phyloP scores from a whole-genome alignment of 2,329 filamentous ascomycete genomes.

The Ceratocystis ficicola region DNA sequence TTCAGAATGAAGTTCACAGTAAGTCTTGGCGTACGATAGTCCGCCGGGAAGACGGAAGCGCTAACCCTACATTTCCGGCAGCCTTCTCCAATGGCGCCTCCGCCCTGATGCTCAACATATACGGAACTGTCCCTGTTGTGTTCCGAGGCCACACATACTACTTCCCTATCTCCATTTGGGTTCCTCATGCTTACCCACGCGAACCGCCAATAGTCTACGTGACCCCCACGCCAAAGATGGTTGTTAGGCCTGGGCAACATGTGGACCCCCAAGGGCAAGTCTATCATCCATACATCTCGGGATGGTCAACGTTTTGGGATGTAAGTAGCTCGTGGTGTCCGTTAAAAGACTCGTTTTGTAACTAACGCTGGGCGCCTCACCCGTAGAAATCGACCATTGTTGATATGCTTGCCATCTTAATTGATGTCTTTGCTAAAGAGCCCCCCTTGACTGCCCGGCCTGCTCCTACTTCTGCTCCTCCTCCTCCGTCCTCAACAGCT shows the following conservation, averaged over 20 bases:
- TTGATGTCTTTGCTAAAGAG: slow-evolving; percentile 85
- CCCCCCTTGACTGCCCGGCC: slow-evolving; percentile 65
- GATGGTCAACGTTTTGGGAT: slow-evolving; percentile 84
- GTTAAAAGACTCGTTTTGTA: neutral
- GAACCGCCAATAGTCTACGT: slow-evolving; percentile 83
- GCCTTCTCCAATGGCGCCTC: slow-evolving; percentile 82
- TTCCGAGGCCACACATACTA: slow-evolving; percentile 84
- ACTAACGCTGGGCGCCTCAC: slow-evolving; percentile 23
- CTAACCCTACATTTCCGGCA: slow-evolving; percentile 32
- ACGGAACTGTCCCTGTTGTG: slow-evolving; percentile 77
- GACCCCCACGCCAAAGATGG: slow-evolving; percentile 76
- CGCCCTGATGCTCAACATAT: slow-evolving; percentile 72
- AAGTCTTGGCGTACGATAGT: slow-evolving; percentile 29
- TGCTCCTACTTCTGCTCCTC: slow-evolving; percentile 25
- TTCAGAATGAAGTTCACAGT: slow-evolving; percentile 94
- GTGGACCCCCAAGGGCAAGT: slow-evolving; percentile 85
- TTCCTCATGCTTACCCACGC: slow-evolving; percentile 78
- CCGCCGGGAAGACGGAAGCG: neutral
- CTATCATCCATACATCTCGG: slow-evolving; percentile 88
- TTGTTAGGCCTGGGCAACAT: slow-evolving; percentile 83
- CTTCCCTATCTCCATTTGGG: slow-evolving; percentile 86
- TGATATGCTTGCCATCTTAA: slow-evolving; percentile 70
- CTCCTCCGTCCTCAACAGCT: slow-evolving; percentile 9
- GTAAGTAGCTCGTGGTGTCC: slow-evolving; percentile 41
- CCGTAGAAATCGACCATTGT: slow-evolving; percentile 64